Evolutionary conservation across 768 basidiomycete genomes (phyloP).

Genomic region (Imleria badia): DNA sequence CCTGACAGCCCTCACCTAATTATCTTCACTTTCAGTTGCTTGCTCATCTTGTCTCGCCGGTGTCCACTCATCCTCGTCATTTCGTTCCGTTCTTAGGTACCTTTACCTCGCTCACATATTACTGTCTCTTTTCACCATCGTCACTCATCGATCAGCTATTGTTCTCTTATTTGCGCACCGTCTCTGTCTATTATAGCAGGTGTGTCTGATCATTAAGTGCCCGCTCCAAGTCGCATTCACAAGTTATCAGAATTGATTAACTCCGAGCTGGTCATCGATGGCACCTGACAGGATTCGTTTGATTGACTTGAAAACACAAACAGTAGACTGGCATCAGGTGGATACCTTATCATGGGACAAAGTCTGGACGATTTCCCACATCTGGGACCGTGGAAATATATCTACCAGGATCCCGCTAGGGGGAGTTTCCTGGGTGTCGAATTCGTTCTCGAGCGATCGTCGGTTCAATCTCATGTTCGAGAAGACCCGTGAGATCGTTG

Average conservation of each 20-base stretch:
- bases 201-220: background rate
- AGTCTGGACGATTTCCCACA: background rate
- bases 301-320: background rate
- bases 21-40: too few relatives aligned
- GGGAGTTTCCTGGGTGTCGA: background rate
- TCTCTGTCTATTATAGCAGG: background rate
- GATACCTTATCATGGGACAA: background rate
- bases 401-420: background rate
- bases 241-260: background rate
- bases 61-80: too few relatives aligned
- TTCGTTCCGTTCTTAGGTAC: too few relatives aligned
- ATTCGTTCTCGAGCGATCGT: background rate
- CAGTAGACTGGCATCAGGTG: background rate
- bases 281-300: background rate
- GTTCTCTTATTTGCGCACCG: too few relatives aligned
- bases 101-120: too few relatives aligned
- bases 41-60: too few relatives aligned
- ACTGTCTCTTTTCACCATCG: too few relatives aligned
- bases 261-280: background rate
- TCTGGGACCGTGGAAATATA: background rate
- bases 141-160: too few relatives aligned
- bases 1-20: too few relatives aligned
- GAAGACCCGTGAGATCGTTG: background rate
- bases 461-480: constrained; percentile 1
- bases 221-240: background rate